Conservation (phyloP, 768 basidiomycete species). For the Chlorophyllum brunneum region DNA sequence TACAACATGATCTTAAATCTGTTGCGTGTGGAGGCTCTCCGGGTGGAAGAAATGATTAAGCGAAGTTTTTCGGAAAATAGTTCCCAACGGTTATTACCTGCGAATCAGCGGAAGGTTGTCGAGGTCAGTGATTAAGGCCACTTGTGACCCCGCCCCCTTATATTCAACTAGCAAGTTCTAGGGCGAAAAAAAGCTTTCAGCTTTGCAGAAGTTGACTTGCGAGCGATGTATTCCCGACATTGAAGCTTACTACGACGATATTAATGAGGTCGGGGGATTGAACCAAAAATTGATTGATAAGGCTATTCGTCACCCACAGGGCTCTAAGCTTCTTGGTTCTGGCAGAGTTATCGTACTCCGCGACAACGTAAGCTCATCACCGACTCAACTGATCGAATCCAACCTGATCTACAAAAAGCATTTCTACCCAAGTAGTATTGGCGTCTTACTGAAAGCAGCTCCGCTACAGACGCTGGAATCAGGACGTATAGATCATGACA, state of each 20-base stretch:
- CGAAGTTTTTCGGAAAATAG: slow-evolving; percentile 98
- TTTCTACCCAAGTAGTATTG: slow-evolving; percentile 66
- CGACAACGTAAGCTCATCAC: slow-evolving; percentile 57
- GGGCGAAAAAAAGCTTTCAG: slow-evolving; percentile 68
- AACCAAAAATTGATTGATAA: slow-evolving; percentile 63
- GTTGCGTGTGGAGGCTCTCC: slow-evolving; percentile 90
- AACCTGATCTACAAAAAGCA: slow-evolving; percentile 45
- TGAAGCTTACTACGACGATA: slow-evolving; percentile 69
- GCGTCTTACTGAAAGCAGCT: slow-evolving; percentile 66
- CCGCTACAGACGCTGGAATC: slow-evolving; percentile 41
- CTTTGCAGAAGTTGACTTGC: slow-evolving; percentile 65
- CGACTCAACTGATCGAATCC: not conserved
- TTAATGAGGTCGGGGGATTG: slow-evolving; percentile 52
- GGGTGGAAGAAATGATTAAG: slow-evolving; percentile 99
- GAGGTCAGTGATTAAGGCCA: slow-evolving; percentile 49
- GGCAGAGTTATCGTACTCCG: slow-evolving; percentile 84
- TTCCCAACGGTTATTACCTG: slow-evolving; percentile 86
- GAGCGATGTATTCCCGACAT: slow-evolving; percentile 71
- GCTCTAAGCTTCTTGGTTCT: slow-evolving; percentile 58
- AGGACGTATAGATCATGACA: slow-evolving; percentile 44
- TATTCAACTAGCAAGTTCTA: slow-evolving; percentile 26
- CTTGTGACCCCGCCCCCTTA: not conserved
- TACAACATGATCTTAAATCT: slow-evolving; percentile 99
- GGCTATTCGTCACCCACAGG: slow-evolving; percentile 57
- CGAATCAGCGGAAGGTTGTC: slow-evolving; percentile 83